These are phyloP conservation scores for Aureobasidium lini DNA, from an alignment of 2,329 filamentous ascomycete species.

Conservation along the genomic window DNA sequence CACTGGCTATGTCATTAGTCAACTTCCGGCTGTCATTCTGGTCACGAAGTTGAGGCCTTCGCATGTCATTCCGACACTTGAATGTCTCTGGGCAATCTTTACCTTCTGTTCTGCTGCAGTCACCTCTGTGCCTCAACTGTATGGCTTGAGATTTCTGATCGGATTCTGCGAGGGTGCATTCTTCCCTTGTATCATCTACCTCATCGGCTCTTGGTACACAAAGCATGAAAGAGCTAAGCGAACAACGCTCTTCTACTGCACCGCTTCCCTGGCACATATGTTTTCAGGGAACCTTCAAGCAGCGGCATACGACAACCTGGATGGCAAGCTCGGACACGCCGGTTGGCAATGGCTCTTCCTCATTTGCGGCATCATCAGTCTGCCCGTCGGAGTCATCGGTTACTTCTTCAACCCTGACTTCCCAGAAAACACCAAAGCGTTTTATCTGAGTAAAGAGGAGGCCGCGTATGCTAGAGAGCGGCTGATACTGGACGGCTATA, in stretches of 20 bases:
- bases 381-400: slow-evolving; percentile 45
- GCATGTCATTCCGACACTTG: slow-evolving; percentile 45
- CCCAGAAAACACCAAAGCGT: slow-evolving; percentile 37
- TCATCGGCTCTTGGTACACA: slow-evolving; percentile 16
- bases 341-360: slow-evolving; percentile 46
- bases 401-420: slow-evolving; percentile 47
- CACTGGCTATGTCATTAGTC: slow-evolving; percentile 44
- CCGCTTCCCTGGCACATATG: slow-evolving; percentile 48
- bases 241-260: slow-evolving; percentile 47
- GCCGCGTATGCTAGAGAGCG: slow-evolving; percentile 39
- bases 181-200: slow-evolving; percentile 18
- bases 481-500: slow-evolving; percentile 27
- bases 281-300: slow-evolving; percentile 57
- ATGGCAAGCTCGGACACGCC: slow-evolving; percentile 43
- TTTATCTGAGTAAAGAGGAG: slow-evolving; percentile 42
- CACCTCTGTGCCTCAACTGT: slow-evolving; percentile 32
- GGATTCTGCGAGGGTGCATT: slow-evolving; percentile 18
- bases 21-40: slow-evolving; percentile 47
- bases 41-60: slow-evolving; percentile 39
- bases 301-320: slow-evolving; percentile 37
- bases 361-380: slow-evolving; percentile 40
- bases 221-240: slow-evolving; percentile 28
- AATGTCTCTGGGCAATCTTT: slow-evolving; percentile 51
- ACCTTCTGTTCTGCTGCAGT: slow-evolving; percentile 49
- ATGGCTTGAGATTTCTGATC: slow-evolving; percentile 14